A percentile compares a stretch with the other conserved stretches of the same genome.
Conservation (phyloP, 2,329 filamentous ascomycete species). For the Talaromyces piceae region DNA sequence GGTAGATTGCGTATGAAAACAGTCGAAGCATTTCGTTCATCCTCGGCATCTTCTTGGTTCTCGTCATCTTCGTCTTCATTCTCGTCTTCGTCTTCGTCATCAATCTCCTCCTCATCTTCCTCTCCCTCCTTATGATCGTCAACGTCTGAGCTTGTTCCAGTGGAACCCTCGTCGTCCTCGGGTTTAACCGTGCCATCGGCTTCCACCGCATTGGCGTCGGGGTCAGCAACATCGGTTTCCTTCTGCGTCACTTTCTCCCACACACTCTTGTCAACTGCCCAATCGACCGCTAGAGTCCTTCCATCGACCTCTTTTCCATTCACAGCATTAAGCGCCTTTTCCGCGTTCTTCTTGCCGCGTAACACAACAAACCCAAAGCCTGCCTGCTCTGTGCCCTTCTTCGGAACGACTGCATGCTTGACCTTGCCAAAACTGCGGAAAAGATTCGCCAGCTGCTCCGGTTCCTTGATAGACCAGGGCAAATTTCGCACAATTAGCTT, state of each 20-base stretch:
- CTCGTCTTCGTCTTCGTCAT: conserved; percentile 35
- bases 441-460: conserved; percentile 68
- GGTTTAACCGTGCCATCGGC: conserved; percentile 32
- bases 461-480: conserved; percentile 88
- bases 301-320: conserved; percentile 91
- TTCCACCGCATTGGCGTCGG: conserved; percentile 18
- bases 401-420: conserved; percentile 77
- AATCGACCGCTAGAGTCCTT: conserved; percentile 84
- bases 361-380: conserved; percentile 93
- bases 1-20: conserved; percentile 92
- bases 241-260: conserved; percentile 58
- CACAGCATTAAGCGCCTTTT: conserved; percentile 73
- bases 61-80: conserved; percentile 38
- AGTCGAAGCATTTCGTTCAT: conserved; percentile 59
- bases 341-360: conserved; percentile 80
- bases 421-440: conserved; percentile 90
- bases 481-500: conserved; percentile 87
- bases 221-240: conserved; percentile 15
- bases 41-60: conserved; percentile 40
- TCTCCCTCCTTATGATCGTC: conserved; percentile 34
- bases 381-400: conserved; percentile 61
- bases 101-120: conserved; percentile 38
- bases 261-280: conserved; percentile 84
- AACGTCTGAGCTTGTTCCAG: conserved; percentile 30
- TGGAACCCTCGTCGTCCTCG: conserved; percentile 31